These are phyloP conservation scores for Penicillium desertorum DNA, from an alignment of 495 filamentous ascomycete genomes.

Conservation along the genomic window DNA sequence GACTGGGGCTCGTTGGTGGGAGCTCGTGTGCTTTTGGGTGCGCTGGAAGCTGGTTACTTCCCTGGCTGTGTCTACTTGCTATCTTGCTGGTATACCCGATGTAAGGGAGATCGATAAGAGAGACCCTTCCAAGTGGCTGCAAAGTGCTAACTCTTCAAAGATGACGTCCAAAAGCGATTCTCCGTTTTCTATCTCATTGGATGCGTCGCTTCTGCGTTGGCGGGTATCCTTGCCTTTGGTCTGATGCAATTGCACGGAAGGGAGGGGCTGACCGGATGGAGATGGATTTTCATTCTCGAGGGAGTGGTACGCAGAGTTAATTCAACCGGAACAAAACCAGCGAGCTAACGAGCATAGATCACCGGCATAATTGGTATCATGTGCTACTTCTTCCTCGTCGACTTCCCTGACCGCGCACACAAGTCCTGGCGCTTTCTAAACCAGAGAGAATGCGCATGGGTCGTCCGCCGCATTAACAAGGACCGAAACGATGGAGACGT, in stretches of 20 bases:
- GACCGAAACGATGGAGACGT: constrained; percentile 57
- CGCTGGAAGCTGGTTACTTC: constrained; percentile 65
- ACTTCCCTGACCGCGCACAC: constrained; percentile 56
- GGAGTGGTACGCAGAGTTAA: constrained; percentile 39
- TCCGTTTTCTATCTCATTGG: constrained; percentile 65
- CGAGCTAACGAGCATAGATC: constrained; percentile 26
- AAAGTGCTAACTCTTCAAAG: constrained; percentile 23
- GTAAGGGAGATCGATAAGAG: constrained; percentile 19
- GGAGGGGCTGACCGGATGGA: constrained; percentile 55
- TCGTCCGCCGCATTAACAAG: constrained; percentile 57
- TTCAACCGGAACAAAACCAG: neutral
- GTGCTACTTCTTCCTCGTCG: constrained; percentile 55
- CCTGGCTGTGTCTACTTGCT: constrained; percentile 63
- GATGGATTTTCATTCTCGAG: constrained; percentile 66
- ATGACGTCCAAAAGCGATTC: constrained; percentile 64
- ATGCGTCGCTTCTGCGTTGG: constrained; percentile 58
- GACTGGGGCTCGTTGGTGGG: constrained; percentile 52
- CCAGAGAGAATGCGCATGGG: constrained; percentile 50
- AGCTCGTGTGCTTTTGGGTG: constrained; percentile 57
- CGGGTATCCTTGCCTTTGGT: constrained; percentile 64
- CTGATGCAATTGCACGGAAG: constrained; percentile 58
- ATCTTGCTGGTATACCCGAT: constrained; percentile 63
- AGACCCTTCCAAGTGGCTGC: too few species aligned
- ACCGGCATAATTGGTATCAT: constrained; percentile 44
- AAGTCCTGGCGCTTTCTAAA: constrained; percentile 55